Evolutionary conservation across 805 yeast species (phyloP), one percentile per base, ranked within the genome.

Genomic region (Kockiozyma suomiensis): DNA sequence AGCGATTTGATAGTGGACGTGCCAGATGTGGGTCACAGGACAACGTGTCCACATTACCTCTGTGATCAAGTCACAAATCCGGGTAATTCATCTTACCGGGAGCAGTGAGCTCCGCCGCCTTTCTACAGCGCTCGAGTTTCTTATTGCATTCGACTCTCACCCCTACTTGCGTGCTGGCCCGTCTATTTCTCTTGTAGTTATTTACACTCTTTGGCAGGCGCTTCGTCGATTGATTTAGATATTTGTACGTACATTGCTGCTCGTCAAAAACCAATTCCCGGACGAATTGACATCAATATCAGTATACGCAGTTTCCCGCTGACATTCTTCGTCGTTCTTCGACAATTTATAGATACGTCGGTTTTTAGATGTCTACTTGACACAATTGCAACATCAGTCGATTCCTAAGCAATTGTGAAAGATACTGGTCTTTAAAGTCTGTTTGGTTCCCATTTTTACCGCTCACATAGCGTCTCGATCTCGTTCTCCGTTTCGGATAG

Each of bases 261-360:
- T 42, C 28, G 15, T 19, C 12, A 21, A 15, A n/a, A 13, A n/a
- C 21, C 38, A 7, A 13, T 8, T n/a, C 41, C 25, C 33, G 3
- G 41, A 3, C 33, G 50, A 28, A 28, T 35, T 35, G 32, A 33
- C 21, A 5, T 32, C 12, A 25, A 25, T 25, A 19, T 19, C 35
- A 3, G 5, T 17, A 12, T 35, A 8, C 3, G 8, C 35, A 19
- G 32, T 28, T 47, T 40, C 54, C 45, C 26, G 45, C 48, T 51
- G 33, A 51, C 55, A 30, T 21, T 50, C 54, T 51, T 41, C 47
- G 30, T 32, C 49, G 25, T 41, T 51, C 49, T 51, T 51, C 32
- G 46, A 13, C n/a, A 26, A 3, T 15, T 15, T 26, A 25, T n/a
- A 17, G 21, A 19, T 19, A 30, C 33, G 33, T 17, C 37, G 19